Evolutionary conservation across 805 yeast genomes (phyloP), one percentile per base, ranked within the genome.

Genomic region (Starmera amethionina): DNA sequence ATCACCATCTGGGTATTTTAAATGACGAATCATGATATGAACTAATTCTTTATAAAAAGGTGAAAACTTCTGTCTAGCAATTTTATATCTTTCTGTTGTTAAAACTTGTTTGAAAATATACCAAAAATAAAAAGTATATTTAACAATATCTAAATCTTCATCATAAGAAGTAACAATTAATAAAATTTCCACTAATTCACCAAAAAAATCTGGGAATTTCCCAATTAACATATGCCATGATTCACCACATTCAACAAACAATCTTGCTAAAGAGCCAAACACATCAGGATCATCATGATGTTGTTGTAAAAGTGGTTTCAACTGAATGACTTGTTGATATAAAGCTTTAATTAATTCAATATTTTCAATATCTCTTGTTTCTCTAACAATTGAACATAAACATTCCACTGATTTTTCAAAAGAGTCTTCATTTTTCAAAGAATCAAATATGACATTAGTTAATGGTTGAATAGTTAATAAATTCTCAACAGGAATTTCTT

Each of bases 81-180:
- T 68, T 45, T 68, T 65, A 54, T 75, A 79, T 41, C 76, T 72
- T 7, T 76, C 77, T 43, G 82, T 60, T 1, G 72, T 72, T 22
- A 90, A 60, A 41, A 63, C 68, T 51, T 80, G 89, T 57, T 85
- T 83, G 48, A 93, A 65, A 47, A 74, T 68, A 55, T 80, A 87
- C 96, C 98, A 89, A 59, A 93, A 93, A 49, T 85, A 79, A 62
- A 93, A 93, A 0, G 97, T 84, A 59, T 83, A 88, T 58, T 83
- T 81, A 18, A 87, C 90, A 41, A 88, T 77, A 52, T 90, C 97
- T 53, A 90, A 71, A 59, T 90, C 97, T 37, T 81, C 81, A 38
- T 82, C 85, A 47, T 76, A 76, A 32, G 79, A 70, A 19, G 95
- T 71, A 46, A 89, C 74, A 45, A 79, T 76, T 35, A 87, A 67